These are phyloP conservation scores for Polyporus tsugae DNA, from an alignment of 1,284 basidiomycete species.

Conservation along the genomic window DNA sequence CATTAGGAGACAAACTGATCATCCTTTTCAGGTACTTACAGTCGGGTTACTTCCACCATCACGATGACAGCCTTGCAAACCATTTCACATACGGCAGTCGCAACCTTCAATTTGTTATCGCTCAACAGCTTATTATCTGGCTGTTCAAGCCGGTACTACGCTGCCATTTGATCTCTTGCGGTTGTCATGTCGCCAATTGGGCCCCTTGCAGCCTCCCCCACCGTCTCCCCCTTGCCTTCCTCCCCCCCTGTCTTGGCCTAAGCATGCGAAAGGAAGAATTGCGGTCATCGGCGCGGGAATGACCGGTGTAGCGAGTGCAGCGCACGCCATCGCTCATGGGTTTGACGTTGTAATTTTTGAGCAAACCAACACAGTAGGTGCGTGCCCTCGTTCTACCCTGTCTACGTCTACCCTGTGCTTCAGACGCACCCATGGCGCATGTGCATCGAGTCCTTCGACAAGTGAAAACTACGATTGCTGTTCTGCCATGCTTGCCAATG, in stretches of 20 bases:
- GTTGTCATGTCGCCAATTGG: background rate
- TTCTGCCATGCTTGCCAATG: slow-evolving; percentile 18
- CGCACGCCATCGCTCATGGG: slow-evolving; percentile 60
- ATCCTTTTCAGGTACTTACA: no score
- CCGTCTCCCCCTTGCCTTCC: slow-evolving; percentile 38
- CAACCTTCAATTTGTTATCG: no score
- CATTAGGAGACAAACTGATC: no score
- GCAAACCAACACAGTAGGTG: slow-evolving; percentile 37
- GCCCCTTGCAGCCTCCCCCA: slow-evolving; percentile 35
- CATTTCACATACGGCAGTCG: no score
- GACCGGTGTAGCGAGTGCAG: slow-evolving; percentile 59
- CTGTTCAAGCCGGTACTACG: slow-evolving; percentile 55
- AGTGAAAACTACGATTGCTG: no score
- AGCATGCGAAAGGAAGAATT: slow-evolving; percentile 50
- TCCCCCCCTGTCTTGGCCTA: no score
- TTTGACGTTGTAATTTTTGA: slow-evolving; percentile 57
- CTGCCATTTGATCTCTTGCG: slow-evolving; percentile 8
- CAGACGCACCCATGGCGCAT: no score
- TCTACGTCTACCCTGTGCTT: no score
- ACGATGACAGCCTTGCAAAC: no score
- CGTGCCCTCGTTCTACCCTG: background rate
- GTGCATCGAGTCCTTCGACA: slow-evolving; percentile 28
- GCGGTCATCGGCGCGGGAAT: slow-evolving; percentile 64
- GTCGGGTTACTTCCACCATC: no score
- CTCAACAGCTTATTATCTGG: no score